Conservation (phyloP, 805 yeast species). For the Ogataea minuta region DNA sequence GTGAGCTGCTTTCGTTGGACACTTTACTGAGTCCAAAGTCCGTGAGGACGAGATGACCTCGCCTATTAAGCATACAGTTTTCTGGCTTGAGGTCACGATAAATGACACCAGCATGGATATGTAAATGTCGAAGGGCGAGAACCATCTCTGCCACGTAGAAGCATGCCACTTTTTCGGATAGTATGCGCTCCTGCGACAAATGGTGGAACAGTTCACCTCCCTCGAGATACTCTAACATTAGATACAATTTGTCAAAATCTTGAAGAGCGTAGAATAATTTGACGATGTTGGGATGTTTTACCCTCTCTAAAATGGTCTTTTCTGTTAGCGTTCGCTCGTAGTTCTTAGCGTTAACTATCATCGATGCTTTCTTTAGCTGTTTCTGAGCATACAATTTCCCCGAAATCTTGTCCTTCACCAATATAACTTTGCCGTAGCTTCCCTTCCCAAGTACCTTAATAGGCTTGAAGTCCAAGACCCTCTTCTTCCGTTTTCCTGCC, state of each 20-base stretch:
- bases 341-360: conserved; percentile 55
- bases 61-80: conserved; percentile 71
- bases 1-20: conserved; percentile 45
- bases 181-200: conserved; percentile 45
- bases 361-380: conserved; percentile 78
- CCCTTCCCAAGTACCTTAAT: conserved; percentile 82
- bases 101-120: conserved; percentile 68
- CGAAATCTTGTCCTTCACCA: conserved; percentile 64
- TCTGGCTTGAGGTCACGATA: conserved; percentile 90
- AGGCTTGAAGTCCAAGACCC: conserved; percentile 62
- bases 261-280: conserved; percentile 81
- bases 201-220: conserved; percentile 85
- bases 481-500: conserved; percentile 25
- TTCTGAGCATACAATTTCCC: conserved; percentile 80
- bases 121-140: conserved; percentile 73
- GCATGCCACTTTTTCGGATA: conserved; percentile 64
- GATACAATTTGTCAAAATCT: conserved; percentile 70
- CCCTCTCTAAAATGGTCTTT: conserved; percentile 65
- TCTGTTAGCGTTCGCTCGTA: conserved; percentile 81
- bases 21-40: conserved; percentile 79
- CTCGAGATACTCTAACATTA: conserved; percentile 76
- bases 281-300: conserved; percentile 79
- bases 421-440: conserved; percentile 81
- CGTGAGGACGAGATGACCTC: conserved; percentile 80
- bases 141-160: conserved; percentile 81